phyloP scores from a whole-genome alignment of 2,329 filamentous ascomycete genomes.

The Emmonsiellopsis sp. region DNA sequence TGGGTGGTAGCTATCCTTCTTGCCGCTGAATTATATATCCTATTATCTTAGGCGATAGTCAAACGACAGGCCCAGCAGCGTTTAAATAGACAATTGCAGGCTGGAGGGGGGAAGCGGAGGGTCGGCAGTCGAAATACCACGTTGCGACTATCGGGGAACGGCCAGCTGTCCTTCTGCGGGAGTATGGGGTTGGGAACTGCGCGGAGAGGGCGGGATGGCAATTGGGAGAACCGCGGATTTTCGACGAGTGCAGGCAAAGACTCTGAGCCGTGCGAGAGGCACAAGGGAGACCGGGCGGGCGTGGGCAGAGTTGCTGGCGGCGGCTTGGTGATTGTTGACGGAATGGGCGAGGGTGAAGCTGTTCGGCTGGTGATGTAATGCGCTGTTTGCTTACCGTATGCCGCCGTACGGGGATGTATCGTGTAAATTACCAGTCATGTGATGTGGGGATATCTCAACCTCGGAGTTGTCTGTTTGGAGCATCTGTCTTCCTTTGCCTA shows the following conservation, averaged over 20 bases:
- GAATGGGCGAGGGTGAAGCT: background rate
- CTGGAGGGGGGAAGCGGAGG: background rate
- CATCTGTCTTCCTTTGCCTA: too few species aligned
- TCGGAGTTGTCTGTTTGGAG: too few species aligned
- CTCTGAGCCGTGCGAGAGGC: too few species aligned
- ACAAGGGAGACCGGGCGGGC: too few species aligned
- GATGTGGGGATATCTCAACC: background rate
- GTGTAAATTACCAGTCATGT: background rate
- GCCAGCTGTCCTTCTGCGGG: constrained; percentile 3
- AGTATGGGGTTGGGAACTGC: background rate
- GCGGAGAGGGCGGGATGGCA: background rate
- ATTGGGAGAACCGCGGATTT: background rate
- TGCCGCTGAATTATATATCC: background rate
- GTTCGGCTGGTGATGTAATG: background rate
- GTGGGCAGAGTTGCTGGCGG: background rate
- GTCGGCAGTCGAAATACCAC: background rate
- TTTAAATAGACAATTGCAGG: background rate
- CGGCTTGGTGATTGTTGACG: background rate
- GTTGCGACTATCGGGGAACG: background rate
- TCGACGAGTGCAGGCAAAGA: background rate
- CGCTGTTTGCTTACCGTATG: background rate
- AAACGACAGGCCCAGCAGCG: background rate
- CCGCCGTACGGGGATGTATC: background rate
- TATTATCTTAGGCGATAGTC: background rate
- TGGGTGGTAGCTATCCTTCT: background rate